phyloP scores from a whole-genome alignment of 371 early-diverging fungal genomes.

The Syncephalis fuscata region DNA sequence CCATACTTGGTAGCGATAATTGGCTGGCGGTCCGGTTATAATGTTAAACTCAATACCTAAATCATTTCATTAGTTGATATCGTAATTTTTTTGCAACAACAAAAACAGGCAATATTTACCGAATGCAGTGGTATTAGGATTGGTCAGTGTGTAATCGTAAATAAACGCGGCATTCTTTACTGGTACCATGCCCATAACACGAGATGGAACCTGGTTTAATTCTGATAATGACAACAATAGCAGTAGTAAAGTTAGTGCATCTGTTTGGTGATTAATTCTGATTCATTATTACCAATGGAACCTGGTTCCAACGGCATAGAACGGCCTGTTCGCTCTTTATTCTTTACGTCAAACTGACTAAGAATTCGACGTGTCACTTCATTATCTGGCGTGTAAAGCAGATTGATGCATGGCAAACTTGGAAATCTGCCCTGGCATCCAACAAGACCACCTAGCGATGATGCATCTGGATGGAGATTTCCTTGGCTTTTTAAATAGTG shows the following conservation, averaged over 20 bases:
- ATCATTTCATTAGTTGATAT: background rate
- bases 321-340: constrained; percentile 18
- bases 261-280: constrained; percentile 7
- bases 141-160: constrained; percentile 33
- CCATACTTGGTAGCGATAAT: constrained; percentile 51
- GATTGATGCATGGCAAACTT: constrained; percentile 31
- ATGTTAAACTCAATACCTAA: constrained; percentile 19
- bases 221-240: constrained; percentile 7
- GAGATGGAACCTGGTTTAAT: constrained; percentile 13
- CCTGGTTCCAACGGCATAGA: constrained; percentile 2
- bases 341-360: constrained; percentile 18
- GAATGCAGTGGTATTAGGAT: constrained; percentile 45
- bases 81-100: background rate
- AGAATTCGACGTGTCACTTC: constrained; percentile 22
- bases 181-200: constrained; percentile 28
- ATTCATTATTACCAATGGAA: background rate
- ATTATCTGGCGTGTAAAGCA: constrained; percentile 39
- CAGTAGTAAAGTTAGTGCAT: constrained; percentile 8
- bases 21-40: constrained; percentile 16
- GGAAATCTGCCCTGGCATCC: constrained; percentile 28
- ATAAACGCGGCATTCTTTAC: constrained; percentile 34
- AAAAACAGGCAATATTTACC: constrained; percentile 15
- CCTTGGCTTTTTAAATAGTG: constrained; percentile 11
- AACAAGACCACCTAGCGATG: constrained; percentile 7
- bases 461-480: too few species aligned